A percentile compares a stretch with the other conserved stretches of the same genome.
Evolutionary conservation across 2,329 filamentous ascomycete genomes (phyloP).

Genomic region (Graphium sp.): DNA sequence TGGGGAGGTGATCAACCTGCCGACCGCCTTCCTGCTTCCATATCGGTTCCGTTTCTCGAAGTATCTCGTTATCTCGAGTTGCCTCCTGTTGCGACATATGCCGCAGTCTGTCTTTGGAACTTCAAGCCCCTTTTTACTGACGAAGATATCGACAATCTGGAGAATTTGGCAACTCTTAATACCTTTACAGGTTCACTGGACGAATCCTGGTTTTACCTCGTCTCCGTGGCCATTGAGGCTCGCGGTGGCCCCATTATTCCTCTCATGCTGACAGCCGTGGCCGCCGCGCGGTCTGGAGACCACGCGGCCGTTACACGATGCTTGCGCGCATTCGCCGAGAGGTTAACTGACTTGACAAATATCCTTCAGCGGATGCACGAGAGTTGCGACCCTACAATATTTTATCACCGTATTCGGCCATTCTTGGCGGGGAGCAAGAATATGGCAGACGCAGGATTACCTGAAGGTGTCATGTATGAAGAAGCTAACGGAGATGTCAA

Average conservation of each 20-base stretch:
- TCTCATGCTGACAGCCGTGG: conserved; percentile 76
- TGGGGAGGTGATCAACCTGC: conserved; percentile 80
- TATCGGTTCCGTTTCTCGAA: conserved; percentile 68
- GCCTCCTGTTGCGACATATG: conserved; percentile 86
- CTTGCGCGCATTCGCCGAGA: conserved; percentile 71
- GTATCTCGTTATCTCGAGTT: conserved; percentile 68
- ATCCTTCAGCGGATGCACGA: conserved; percentile 86
- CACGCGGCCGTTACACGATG: conserved; percentile 55
- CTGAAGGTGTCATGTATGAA: conserved; percentile 76
- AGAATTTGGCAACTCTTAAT: conserved; percentile 74
- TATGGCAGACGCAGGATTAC: conserved; percentile 86
- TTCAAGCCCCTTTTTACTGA: conserved; percentile 81
- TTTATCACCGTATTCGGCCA: conserved; percentile 91
- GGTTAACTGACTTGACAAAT: conserved; percentile 65
- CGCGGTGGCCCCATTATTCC: conserved; percentile 75
- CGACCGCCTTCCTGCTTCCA: conserved; percentile 61
- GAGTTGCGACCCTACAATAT: conserved; percentile 82
- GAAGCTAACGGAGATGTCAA: conserved; percentile 49
- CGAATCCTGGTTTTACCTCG: conserved; percentile 96
- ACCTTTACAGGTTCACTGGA: conserved; percentile 91
- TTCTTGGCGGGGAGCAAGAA: conserved; percentile 95
- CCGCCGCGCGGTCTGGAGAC: conserved; percentile 58
- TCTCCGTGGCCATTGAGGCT: conserved; percentile 91
- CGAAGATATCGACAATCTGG: conserved; percentile 65
- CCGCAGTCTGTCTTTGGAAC: conserved; percentile 87